Conservation (phyloP, 306 rosid genomes). For the Trifolium fragiferum region DNA sequence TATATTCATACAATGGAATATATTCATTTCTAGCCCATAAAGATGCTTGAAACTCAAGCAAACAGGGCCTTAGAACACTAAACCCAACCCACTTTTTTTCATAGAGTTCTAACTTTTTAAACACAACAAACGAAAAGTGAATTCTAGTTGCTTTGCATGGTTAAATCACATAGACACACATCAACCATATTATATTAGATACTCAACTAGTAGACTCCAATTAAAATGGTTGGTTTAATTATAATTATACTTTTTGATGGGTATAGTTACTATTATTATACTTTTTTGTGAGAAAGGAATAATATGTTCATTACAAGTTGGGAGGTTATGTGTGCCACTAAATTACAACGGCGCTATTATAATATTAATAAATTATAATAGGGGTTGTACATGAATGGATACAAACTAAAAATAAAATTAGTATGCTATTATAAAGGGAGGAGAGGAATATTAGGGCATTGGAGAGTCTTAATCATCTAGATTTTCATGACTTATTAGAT, state of each 20-base stretch:
- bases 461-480: constrained; percentile 48
- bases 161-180: constrained; percentile 58
- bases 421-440: too few species aligned
- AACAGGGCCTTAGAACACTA: constrained; percentile 70
- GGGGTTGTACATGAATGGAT: neutral
- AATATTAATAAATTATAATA: neutral
- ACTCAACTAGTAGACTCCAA: neutral
- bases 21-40: constrained; percentile 67
- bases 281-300: neutral
- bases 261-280: neutral
- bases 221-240: neutral
- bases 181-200: constrained; percentile 18
- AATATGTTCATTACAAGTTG: neutral
- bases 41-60: constrained; percentile 99
- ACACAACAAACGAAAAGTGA: constrained; percentile 57
- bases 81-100: constrained; percentile 64
- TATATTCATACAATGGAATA: constrained; percentile 89
- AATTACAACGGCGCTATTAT: neutral
- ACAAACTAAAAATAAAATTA: constrained; percentile 33
- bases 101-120: constrained; percentile 52
- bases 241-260: neutral
- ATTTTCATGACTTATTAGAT: constrained; percentile 43
- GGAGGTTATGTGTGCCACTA: neutral
- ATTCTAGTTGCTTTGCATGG: constrained; percentile 63
- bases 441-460: constrained; percentile 50